Evolutionary conservation across 176 grass and related monocot species (phyloP), one percentile per base, ranked within the genome.

Genomic region (Cenchrus purpureus): DNA sequence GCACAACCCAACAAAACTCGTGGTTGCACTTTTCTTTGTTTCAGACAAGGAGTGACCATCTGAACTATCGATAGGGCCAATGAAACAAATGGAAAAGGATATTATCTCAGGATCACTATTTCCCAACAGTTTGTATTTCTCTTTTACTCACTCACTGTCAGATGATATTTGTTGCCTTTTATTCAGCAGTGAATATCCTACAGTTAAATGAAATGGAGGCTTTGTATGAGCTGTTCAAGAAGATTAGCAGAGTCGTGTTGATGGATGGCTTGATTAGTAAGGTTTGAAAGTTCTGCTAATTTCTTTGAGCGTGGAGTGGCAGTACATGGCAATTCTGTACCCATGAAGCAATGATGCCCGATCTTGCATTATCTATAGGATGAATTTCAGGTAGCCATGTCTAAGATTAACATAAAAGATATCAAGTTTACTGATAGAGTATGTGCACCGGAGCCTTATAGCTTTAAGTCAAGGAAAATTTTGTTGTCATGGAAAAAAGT

Each of bases 201-300:
- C 90, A 94, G 92, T 97, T 97, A 15, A 97, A 91, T 85, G 92
- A 97, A 81, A 94, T 97, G 12, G 92, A 97, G 77, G 94, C 92
- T 3, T 74, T 97, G 29, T 97, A 97, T 91, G 94, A 97, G 73
- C 63, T 97, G 64, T 97, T 97, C 85, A 97, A 97, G 89, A 97
- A 94, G 90, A 94, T 94, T 61, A 97, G 92, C 82, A 87, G 88
- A 22, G 90, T 85, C 46, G 94, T 94, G 83, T 97, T 80, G 94
- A 97, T 85, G 92, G 34, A 97, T 80, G 90, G 93, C 11, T 73
- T 92, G 86, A 95, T 95, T 57, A 92, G 92, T 75, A 94, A 92
- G 89, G 92, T 94, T 2, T 61, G 72, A 66, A 51, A 20, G 19
- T 72, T 70, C 12, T 78, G 34, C 65, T 79, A 9, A 22, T 69